Evolutionary conservation across 768 basidiomycete genomes (phyloP), one percentile per base, ranked within the genome.

Genomic region (Termitomyces heimii): DNA sequence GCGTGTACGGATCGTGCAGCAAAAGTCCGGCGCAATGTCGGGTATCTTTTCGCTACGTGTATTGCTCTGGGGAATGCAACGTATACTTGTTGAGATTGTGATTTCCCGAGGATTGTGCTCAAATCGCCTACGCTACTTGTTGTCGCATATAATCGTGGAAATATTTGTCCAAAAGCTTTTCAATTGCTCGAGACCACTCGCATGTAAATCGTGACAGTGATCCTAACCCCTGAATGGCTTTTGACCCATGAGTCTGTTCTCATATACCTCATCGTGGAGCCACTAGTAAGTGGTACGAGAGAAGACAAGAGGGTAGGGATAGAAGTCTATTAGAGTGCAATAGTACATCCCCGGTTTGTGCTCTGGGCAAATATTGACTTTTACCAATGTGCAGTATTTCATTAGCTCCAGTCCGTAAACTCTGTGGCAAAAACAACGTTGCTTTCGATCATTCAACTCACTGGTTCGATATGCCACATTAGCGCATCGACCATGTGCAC

Each of bases 21-120:
- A 20, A 56, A 49, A 48, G 48, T 46, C 43, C 59, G 54, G 55
- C 10, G 32, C 24, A 16, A 47, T 29, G 32, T 60, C 55, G 46
- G 59, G 31, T 22, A 48, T 39, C 32, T 14, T 26, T 22, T 54
- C 24, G 32, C 32, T 34, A 35, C 32, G 32, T 54, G 42, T 51
- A 48, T 16, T 4, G 4, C 32, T 49, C 18, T 28, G 35, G 18
- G 5, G 12, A 18, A 18, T n/a, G 29, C 29, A 29, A 31, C 46
- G 31, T 48, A 53, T 10, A 29, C 35, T 39, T 4, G 29, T n/a
- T 12, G 9, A 51, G 7, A 51, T n/a, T n/a, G 5, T 22, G 10
- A 28, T 12, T 29, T 29, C 32, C 37, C 53, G 6, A 28, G 13
- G 50, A n/a, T 28, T 7, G 12, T 2, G 12, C 8, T 13, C 18